A percentile compares a stretch with the other conserved stretches of the same genome.
phyloP scores from a whole-genome alignment of 2,329 filamentous ascomycete species.

The Bipolaris bicolor region DNA sequence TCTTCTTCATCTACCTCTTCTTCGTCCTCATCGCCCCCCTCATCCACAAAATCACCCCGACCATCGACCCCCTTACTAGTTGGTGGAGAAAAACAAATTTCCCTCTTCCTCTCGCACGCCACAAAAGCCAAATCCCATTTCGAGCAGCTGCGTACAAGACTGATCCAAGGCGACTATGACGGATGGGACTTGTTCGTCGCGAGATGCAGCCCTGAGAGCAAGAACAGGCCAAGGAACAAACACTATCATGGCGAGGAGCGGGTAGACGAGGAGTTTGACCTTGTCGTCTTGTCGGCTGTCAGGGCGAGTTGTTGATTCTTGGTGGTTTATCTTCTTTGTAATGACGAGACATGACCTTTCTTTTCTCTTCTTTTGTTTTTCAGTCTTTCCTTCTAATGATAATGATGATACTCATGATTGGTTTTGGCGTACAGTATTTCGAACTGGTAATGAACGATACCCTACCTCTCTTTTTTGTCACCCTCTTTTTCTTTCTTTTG shows the following conservation, averaged over 20 bases:
- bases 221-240: constrained; percentile 26
- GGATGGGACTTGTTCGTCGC: constrained; percentile 45
- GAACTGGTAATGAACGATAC: background rate
- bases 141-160: constrained; percentile 33
- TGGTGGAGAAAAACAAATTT: constrained; percentile 15
- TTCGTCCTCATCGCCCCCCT: background rate
- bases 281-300: constrained; percentile 34
- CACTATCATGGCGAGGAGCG: constrained; percentile 31
- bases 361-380: background rate
- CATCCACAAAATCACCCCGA: background rate
- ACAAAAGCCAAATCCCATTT: constrained; percentile 35
- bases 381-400: background rate
- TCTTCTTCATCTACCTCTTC: background rate
- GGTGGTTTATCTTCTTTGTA: background rate
- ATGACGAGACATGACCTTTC: background rate
- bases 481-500: too few relatives aligned
- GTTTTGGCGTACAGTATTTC: background rate
- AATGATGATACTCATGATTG: background rate
- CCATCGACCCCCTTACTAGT: background rate
- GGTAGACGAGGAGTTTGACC: constrained; percentile 45
- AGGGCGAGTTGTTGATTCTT: background rate
- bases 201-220: constrained; percentile 20
- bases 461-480: background rate
- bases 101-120: constrained; percentile 31
- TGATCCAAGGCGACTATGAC: constrained; percentile 35